phyloP scores from a whole-genome alignment of 768 basidiomycete genomes.

The Boletus subcaerulescens region DNA sequence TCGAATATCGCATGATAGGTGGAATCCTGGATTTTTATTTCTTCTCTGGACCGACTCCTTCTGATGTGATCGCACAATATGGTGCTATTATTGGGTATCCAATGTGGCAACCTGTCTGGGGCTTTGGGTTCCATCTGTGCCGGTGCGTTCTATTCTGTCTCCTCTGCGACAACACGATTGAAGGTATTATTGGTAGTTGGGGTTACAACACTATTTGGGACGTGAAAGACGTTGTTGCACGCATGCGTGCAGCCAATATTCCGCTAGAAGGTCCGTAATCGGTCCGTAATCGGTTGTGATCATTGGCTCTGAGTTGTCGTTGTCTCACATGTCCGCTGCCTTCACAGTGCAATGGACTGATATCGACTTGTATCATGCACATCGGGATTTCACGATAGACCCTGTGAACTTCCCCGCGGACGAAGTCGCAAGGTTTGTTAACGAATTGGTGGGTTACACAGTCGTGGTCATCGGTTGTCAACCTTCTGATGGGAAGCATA shows the following conservation, averaged over 20 bases:
- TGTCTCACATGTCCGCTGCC: neutral
- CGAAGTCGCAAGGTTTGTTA: constrained; percentile 50
- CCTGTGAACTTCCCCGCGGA: constrained; percentile 58
- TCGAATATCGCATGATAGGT: constrained; percentile 71
- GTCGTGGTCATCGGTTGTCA: neutral
- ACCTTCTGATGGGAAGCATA: neutral
- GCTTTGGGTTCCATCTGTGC: constrained; percentile 75
- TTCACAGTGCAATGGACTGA: constrained; percentile 69
- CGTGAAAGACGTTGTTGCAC: constrained; percentile 48
- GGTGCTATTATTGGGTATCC: constrained; percentile 61
- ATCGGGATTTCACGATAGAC: constrained; percentile 66
- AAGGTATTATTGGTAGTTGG: constrained; percentile 27
- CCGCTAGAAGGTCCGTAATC: constrained; percentile 58
- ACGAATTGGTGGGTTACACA: constrained; percentile 45
- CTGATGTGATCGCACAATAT: constrained; percentile 65
- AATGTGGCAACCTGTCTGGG: constrained; percentile 69
- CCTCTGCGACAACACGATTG: neutral
- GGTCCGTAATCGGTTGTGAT: constrained; percentile 32
- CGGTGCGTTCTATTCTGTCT: constrained; percentile 33
- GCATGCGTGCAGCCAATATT: constrained; percentile 62
- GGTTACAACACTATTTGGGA: constrained; percentile 50
- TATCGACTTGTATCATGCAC: constrained; percentile 69
- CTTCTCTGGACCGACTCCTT: constrained; percentile 52
- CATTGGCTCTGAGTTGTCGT: neutral
- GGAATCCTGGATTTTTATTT: constrained; percentile 78